These are phyloP conservation scores for Chiua virens DNA, from an alignment of 768 basidiomycete genomes.

Conservation along the genomic window DNA sequence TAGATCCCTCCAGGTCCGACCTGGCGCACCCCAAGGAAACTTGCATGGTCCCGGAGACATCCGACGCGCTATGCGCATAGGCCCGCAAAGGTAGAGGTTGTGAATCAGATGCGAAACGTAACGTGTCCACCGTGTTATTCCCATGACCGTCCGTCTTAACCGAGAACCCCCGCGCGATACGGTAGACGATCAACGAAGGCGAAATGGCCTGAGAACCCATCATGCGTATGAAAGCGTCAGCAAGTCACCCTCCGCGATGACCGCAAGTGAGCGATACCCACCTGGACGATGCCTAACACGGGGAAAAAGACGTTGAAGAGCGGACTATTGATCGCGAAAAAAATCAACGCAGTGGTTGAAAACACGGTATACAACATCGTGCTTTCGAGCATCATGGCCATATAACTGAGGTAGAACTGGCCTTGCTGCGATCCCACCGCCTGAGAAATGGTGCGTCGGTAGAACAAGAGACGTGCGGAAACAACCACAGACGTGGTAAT, in stretches of 20 bases:
- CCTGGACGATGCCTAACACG: slow-evolving; percentile 19
- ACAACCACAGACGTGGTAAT: slow-evolving; percentile 16
- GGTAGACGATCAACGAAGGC: slow-evolving; percentile 20
- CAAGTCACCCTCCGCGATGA: no score
- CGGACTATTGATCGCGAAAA: slow-evolving; percentile 22
- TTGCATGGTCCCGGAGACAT: no score
- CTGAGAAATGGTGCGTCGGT: slow-evolving; percentile 10
- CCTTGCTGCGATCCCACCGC: slow-evolving; percentile 12
- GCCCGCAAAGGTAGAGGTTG: no score
- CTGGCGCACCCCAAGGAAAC: not conserved
- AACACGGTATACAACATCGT: slow-evolving; percentile 17
- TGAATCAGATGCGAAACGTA: slow-evolving; percentile 9
- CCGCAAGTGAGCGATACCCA: not conserved
- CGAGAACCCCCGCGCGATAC: slow-evolving; percentile 20
- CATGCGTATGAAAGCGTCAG: no score
- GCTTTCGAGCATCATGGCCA: slow-evolving; percentile 28
- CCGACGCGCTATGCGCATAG: no score
- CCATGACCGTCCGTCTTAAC: slow-evolving; percentile 16
- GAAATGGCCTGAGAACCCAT: slow-evolving; percentile 5
- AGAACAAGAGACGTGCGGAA: slow-evolving; percentile 16
- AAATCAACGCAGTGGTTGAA: slow-evolving; percentile 4
- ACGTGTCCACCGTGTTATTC: not conserved
- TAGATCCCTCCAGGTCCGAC: not conserved
- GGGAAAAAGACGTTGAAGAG: slow-evolving; percentile 24
- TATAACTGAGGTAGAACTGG: slow-evolving; percentile 19